A percentile compares a stretch with the other conserved stretches of the same genome.
These are phyloP conservation scores for Lipomyces sp. DNA, from an alignment of 805 yeast species.

Conservation along the genomic window DNA sequence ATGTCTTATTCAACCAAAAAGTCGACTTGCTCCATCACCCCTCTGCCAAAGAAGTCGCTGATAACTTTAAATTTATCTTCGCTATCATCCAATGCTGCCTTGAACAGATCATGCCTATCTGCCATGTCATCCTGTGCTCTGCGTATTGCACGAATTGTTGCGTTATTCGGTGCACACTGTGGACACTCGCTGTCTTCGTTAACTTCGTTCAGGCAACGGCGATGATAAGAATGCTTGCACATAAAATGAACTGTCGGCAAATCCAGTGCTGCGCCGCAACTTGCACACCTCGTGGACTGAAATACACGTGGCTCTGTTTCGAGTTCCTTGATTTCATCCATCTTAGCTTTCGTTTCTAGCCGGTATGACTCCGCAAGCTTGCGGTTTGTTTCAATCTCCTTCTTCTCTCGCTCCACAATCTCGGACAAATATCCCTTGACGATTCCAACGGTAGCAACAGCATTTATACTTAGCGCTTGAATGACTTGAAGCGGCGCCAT, in stretches of 20 bases:
- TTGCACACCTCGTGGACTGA: slow-evolving; percentile 61
- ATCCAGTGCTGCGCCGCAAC: slow-evolving; percentile 64
- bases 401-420: slow-evolving; percentile 55
- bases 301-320: slow-evolving; percentile 49
- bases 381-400: slow-evolving; percentile 65
- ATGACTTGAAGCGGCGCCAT: slow-evolving; percentile 75
- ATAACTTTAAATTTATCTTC: slow-evolving; percentile 69
- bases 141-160: slow-evolving; percentile 58
- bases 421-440: slow-evolving; percentile 66
- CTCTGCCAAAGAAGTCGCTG: slow-evolving; percentile 81
- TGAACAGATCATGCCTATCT: slow-evolving; percentile 61
- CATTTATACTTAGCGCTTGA: slow-evolving; percentile 60
- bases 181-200: slow-evolving; percentile 55
- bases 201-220: slow-evolving; percentile 56
- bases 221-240: slow-evolving; percentile 85
- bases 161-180: slow-evolving; percentile 66
- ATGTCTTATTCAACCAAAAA: slow-evolving; percentile 18
- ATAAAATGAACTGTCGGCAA: slow-evolving; percentile 79
- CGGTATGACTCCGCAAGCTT: slow-evolving; percentile 66
- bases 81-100: slow-evolving; percentile 49
- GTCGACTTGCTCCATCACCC: slow-evolving; percentile 58
- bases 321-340: slow-evolving; percentile 52
- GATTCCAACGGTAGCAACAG: slow-evolving; percentile 66
- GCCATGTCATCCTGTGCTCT: slow-evolving; percentile 59
- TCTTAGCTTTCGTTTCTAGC: slow-evolving; percentile 57